Base-by-base conservation (phyloP, 306 rosid genomes). In the Bauhinia variegata region DNA sequence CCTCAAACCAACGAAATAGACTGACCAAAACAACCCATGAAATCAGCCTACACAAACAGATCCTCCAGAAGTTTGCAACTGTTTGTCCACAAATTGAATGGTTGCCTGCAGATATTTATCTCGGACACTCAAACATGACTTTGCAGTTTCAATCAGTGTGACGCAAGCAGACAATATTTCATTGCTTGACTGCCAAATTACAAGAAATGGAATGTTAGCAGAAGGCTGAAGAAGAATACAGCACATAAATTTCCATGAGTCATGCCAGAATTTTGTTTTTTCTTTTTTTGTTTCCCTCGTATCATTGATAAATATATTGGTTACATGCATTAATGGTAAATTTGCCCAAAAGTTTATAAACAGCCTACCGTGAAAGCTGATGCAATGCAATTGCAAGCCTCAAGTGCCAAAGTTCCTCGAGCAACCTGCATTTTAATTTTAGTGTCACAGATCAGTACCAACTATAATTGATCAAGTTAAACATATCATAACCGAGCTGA, bases 321-420 rank as follows among this genome's bases (percentile, higher is more conserved):
- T 16, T 48, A 38, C 28, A 32, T 28, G 2, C 46, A 11, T 32
- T 53, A 41, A n/a, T 72, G 44, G 28, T 14, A 47, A 61, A 60
- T 38, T 11, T 28, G 47, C 47, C 57, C 10, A 30, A 75, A 69
- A 73, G 72, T 15, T 34, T 49, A 32, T 14, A 67, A 39, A 74
- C 34, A 66, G 44, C 83, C 74, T 83, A 92, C 98, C 63, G 43
- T 63, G 70, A 92, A 84, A 74, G 93, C 79, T 47, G 88, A 84
- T 39, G 86, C 87, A 65, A 92, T 74, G 75, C 87, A 87, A 76
- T 92, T 84, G 88, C 98, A 92, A 78, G 96, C 98, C 80, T 92
- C 98, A 59, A 92, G 98, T 4, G 98, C 96, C 88, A 89, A 79
- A 47, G 39, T 68, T 81, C 98, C 98, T 66, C 89, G 91, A 47